A percentile compares a stretch with the other conserved stretches of the same genome.
Conservation (phyloP, 2,329 filamentous ascomycete species). For the Ophiocordyceps robertsii region DNA sequence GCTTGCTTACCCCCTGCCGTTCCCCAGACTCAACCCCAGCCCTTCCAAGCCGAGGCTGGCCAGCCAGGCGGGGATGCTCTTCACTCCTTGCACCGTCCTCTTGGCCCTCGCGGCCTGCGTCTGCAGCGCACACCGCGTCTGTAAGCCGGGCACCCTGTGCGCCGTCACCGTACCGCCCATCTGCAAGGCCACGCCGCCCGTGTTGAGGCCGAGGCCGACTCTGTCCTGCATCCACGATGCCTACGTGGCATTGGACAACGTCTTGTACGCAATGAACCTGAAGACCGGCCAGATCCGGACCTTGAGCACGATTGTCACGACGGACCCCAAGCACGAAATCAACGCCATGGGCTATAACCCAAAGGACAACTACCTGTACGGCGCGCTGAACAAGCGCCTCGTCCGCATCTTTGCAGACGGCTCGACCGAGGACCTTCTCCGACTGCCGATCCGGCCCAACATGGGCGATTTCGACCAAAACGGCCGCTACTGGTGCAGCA, state of each 20-base stretch:
- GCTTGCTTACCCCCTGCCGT: no score
- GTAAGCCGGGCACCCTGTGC: no score
- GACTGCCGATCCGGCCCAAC: neutral
- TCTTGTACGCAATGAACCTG: constrained; percentile 1
- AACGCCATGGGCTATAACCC: constrained; percentile 2
- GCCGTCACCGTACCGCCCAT: no score
- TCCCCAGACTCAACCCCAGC: no score
- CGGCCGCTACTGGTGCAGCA: constrained; percentile 1
- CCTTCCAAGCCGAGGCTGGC: no score
- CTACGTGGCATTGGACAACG: constrained; percentile 1
- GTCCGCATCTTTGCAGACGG: constrained; percentile 2
- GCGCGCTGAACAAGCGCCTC: neutral
- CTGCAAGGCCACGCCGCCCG: no score
- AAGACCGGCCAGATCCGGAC: neutral
- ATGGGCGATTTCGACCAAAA: constrained; percentile 2
- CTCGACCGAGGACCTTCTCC: neutral
- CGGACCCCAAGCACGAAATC: neutral
- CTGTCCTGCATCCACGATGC: constrained; percentile 1
- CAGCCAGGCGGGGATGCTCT: neutral
- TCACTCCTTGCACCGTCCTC: no score
- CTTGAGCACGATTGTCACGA: neutral
- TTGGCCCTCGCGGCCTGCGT: no score
- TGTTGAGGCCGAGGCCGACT: neutral
- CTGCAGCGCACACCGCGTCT: no score
- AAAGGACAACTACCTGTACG: constrained; percentile 3